Conservation (phyloP, 2,329 filamentous ascomycete genomes). For the Phialophora macrospora region DNA sequence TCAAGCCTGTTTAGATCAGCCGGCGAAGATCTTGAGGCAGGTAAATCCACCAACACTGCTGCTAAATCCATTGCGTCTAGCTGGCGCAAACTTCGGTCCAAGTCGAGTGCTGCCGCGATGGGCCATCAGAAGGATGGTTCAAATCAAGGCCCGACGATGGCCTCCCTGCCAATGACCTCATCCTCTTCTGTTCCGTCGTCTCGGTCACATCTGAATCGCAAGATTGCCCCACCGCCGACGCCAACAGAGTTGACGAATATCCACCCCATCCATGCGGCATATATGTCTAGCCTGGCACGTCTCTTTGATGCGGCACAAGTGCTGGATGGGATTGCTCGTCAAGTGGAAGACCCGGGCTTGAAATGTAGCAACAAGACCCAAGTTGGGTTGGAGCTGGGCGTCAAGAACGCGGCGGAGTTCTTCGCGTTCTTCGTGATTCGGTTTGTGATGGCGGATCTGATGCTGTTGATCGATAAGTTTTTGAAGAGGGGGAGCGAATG, state of each 20-base stretch:
- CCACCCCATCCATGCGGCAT: constrained; percentile 67
- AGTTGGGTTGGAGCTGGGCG: constrained; percentile 90
- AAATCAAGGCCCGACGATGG: constrained; percentile 66
- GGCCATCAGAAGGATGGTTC: constrained; percentile 39
- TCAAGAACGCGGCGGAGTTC: constrained; percentile 92
- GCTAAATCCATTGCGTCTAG: constrained; percentile 80
- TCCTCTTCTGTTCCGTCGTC: constrained; percentile 62
- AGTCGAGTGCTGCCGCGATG: constrained; percentile 65
- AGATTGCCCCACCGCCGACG: constrained; percentile 53
- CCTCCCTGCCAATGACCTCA: constrained; percentile 76
- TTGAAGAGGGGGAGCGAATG: constrained; percentile 96
- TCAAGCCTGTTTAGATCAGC: constrained; percentile 73
- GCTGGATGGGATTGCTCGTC: constrained; percentile 88
- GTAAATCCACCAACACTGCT: constrained; percentile 64
- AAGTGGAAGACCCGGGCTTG: constrained; percentile 92
- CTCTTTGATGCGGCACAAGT: constrained; percentile 93
- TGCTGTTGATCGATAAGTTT: constrained; percentile 89
- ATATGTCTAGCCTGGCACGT: constrained; percentile 87
- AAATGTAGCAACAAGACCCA: constrained; percentile 91
- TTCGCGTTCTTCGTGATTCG: constrained; percentile 96
- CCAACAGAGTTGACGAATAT: constrained; percentile 72
- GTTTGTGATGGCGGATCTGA: constrained; percentile 86
- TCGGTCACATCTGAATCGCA: constrained; percentile 67
- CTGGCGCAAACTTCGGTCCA: constrained; percentile 87
- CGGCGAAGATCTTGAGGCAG: constrained; percentile 55